Base-by-base conservation (phyloP, 306 rosid species). In the Elaeagnus macrophylla region DNA sequence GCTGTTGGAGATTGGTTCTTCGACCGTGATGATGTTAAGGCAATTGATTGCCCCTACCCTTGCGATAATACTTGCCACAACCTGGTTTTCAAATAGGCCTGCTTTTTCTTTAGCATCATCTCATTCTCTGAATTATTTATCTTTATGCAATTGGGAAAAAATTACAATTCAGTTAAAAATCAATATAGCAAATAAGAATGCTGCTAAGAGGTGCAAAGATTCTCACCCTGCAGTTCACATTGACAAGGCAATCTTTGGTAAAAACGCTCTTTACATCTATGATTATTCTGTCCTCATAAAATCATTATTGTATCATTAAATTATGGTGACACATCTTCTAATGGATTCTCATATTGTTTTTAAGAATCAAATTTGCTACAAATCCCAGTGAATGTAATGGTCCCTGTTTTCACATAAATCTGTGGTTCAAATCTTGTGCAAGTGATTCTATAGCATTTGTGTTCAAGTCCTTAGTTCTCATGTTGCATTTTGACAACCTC, bases 1-100 rank as follows among this genome's bases (percentile, higher is more conserved):
- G 96, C 96, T 39, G 99, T 91, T 15, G 93, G 95, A 58, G 95
- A 91, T 60, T 91, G 99, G 99, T 91, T 76, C 72, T 91, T 84
- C 32, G 87, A 87, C 47, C 69, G 99, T 62, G 75, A 77, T 40
- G 66, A 69, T 7, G 78, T 71, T 42, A 91, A 79, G 84, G 74
- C 39, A 48, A 46, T 91, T n/a, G 99, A 91, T 54, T 91, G 96
- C 47, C 94, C 89, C 7, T 87, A 80, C 64, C 99, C 96, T 53
- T 87, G 99, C 20, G 99, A 91, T 64, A 77, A 72, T 36, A 78
- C 88, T 7, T 91, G 99, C 69, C 96, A 91, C 73, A 65, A 91
- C 77, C 85, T 87, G 51, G 69, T 76, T 77, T 91, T 87, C 72
- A 49, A 69, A 62, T 67, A 60, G 78, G 39, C 64, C n/a, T 17